phyloP scores from a whole-genome alignment of 352 stramenopile species.

The Phytopythium aichiense region DNA sequence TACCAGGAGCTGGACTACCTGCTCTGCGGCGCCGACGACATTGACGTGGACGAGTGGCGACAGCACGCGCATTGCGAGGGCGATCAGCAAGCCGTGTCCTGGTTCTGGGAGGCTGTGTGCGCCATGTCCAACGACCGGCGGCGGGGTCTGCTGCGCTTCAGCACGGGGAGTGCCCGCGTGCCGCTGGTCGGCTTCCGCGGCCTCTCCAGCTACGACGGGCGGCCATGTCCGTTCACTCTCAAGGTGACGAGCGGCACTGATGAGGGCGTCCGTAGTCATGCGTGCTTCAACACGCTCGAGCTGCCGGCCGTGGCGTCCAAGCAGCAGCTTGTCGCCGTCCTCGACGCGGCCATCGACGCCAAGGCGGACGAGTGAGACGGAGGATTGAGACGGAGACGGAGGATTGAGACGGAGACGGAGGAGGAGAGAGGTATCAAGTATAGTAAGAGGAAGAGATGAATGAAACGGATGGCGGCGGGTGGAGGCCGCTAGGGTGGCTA shows the following conservation, averaged over 20 bases:
- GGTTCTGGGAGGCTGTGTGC: constrained; percentile 83
- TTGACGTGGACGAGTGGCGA: constrained; percentile 94
- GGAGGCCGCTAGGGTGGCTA: neutral
- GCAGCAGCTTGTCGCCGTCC: constrained; percentile 54
- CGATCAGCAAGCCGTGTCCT: constrained; percentile 25
- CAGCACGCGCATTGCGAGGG: constrained; percentile 48
- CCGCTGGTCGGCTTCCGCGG: constrained; percentile 64
- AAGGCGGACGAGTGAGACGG: constrained; percentile 27
- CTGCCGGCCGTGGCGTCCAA: constrained; percentile 90
- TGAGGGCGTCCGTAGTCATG: constrained; percentile 56
- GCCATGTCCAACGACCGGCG: constrained; percentile 78
- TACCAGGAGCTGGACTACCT: constrained; percentile 95
- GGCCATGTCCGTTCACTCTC: constrained; percentile 69
- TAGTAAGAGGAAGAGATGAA: too few species aligned
- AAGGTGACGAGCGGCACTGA: constrained; percentile 24
- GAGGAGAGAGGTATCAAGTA: too few species aligned
- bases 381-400: neutral
- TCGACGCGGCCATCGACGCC: constrained; percentile 52
- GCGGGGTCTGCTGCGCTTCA: constrained; percentile 70
- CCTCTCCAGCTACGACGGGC: constrained; percentile 75
- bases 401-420: neutral
- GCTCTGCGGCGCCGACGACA: constrained; percentile 91
- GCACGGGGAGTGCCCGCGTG: constrained; percentile 73
- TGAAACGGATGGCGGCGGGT: neutral
- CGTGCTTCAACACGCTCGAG: constrained; percentile 90